Conservation (phyloP, 169 alveolate genomes). For the Nephromyces sp. region DNA sequence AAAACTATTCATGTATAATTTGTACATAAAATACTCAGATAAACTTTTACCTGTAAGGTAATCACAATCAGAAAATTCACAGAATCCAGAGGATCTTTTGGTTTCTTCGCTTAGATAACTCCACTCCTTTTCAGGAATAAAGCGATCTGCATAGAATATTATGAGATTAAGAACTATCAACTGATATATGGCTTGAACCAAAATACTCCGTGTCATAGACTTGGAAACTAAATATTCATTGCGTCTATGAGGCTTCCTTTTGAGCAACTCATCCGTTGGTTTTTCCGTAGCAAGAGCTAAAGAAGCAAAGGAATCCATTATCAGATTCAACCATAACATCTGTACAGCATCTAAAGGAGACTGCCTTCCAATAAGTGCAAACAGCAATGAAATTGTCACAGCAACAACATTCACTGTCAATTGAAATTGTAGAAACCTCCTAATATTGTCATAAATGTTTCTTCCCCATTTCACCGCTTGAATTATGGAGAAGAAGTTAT, state of each 20-base stretch:
- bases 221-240: constrained; percentile 67
- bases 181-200: constrained; percentile 51
- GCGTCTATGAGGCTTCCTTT: constrained; percentile 72
- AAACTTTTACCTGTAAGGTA: constrained; percentile 8
- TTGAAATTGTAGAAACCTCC: constrained; percentile 76
- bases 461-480: constrained; percentile 81
- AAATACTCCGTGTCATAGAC: constrained; percentile 48
- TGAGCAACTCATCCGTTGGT: constrained; percentile 69
- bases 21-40: constrained; percentile 10
- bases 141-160: constrained; percentile 63
- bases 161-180: constrained; percentile 40
- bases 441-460: constrained; percentile 73
- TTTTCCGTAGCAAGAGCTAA: constrained; percentile 84
- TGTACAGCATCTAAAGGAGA: constrained; percentile 61
- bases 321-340: constrained; percentile 67
- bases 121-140: constrained; percentile 61
- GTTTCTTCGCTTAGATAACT: constrained; percentile 17
- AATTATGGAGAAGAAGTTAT: constrained; percentile 74
- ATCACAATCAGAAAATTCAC: constrained; percentile 39
- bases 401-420: constrained; percentile 79
- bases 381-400: constrained; percentile 61
- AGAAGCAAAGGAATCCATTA: constrained; percentile 81
- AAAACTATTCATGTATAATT: neutral
- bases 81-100: constrained; percentile 4
- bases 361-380: constrained; percentile 53